A percentile compares a stretch with the other conserved stretches of the same genome.
phyloP scores from a whole-genome alignment of 1,139 yeast genomes.

The Pneumocystis canis region DNA sequence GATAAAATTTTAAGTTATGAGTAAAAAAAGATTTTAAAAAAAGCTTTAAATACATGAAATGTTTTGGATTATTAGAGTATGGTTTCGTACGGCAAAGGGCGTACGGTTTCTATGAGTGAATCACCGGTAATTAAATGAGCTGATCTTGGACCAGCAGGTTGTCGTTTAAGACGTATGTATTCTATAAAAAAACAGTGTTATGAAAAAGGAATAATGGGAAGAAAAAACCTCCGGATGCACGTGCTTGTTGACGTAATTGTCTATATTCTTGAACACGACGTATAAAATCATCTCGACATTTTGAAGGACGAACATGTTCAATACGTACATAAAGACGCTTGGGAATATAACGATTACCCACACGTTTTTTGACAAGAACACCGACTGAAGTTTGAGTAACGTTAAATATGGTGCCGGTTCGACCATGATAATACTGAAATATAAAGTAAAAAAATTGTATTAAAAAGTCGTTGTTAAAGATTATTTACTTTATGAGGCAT shows the following conservation, averaged over 20 bases:
- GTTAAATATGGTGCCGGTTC: slow-evolving; percentile 98
- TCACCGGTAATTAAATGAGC: slow-evolving; percentile 66
- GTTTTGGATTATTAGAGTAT: too few relatives aligned
- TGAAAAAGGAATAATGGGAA: slow-evolving; percentile 12
- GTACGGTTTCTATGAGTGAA: slow-evolving; percentile 86
- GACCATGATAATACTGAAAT: slow-evolving; percentile 38
- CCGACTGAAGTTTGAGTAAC: slow-evolving; percentile 97
- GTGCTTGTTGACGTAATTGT: slow-evolving; percentile 85
- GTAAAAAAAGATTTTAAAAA: too few relatives aligned
- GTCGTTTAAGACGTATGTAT: slow-evolving; percentile 88
- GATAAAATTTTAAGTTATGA: too few relatives aligned
- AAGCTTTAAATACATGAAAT: too few relatives aligned
- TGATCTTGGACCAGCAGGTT: slow-evolving; percentile 95
- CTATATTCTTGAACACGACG: slow-evolving; percentile 97
- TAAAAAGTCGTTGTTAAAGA: background rate
- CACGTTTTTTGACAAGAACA: slow-evolving; percentile 94
- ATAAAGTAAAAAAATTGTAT: too few relatives aligned
- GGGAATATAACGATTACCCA: slow-evolving; percentile 97
- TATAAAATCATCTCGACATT: slow-evolving; percentile 98
- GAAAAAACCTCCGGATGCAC: slow-evolving; percentile 53
- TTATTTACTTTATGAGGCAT: slow-evolving; percentile 98
- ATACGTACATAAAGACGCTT: slow-evolving; percentile 97
- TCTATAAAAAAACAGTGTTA: slow-evolving; percentile 22
- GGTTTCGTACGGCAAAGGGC: slow-evolving; percentile 99
- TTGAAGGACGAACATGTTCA: slow-evolving; percentile 98